Conservation (phyloP, 2,329 filamentous ascomycete species). For the Hypoxylon sp. region DNA sequence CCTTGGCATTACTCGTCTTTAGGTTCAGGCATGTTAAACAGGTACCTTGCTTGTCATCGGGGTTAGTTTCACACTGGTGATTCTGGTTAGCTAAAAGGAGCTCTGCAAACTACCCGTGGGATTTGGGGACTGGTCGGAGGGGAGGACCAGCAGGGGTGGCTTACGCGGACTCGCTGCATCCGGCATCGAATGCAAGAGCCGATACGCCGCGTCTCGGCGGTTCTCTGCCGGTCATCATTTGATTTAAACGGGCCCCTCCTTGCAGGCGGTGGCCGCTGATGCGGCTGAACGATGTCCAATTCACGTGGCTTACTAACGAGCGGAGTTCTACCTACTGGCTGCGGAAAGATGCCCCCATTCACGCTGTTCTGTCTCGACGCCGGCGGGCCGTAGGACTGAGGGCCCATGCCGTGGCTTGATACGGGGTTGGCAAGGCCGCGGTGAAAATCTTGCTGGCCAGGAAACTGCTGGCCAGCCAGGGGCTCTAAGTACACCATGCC, state of each 20-base stretch:
- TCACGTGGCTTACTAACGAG: conserved; percentile 32
- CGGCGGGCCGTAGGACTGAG: conserved; percentile 29
- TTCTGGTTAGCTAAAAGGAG: conserved; percentile 25
- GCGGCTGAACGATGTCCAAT: conserved; percentile 48
- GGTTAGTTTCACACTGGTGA: conserved; percentile 61
- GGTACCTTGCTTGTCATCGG: conserved; percentile 54
- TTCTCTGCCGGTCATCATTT: conserved; percentile 58
- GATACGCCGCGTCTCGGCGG: conserved; percentile 64
- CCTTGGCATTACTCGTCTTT: conserved; percentile 58
- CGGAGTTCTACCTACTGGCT: conserved; percentile 33
- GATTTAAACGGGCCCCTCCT: conserved; percentile 64
- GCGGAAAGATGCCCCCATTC: conserved; percentile 19
- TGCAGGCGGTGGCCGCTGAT: conserved; percentile 49
- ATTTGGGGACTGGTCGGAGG: conserved; percentile 2
- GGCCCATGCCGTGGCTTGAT: conserved; percentile 34
- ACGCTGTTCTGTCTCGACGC: conserved; percentile 33
- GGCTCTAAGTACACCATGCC: conserved; percentile 51
- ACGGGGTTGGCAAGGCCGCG: conserved; percentile 33
- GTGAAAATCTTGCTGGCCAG: conserved; percentile 36
- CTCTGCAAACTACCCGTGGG: background rate
- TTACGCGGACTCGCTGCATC: conserved; percentile 68
- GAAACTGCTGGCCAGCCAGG: conserved; percentile 39
- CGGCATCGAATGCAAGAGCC: conserved; percentile 67
- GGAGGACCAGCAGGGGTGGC: conserved; percentile 37
- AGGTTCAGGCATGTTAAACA: conserved; percentile 64